These are phyloP conservation scores for Logfia minima DNA, from an alignment of 129 eudicot genomes.

Conservation along the genomic window DNA sequence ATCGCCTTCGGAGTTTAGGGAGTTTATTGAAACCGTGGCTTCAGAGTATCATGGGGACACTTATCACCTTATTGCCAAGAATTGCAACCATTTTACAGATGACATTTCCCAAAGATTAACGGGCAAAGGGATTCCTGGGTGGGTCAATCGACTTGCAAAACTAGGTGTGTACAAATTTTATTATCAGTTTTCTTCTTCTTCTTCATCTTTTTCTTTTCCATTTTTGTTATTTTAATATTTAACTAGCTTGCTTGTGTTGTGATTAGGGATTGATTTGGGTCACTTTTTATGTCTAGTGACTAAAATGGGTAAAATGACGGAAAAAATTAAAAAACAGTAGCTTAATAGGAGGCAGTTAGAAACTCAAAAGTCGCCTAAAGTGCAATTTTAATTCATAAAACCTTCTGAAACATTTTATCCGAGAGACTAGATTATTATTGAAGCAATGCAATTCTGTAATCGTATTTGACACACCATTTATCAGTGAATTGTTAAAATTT, in stretches of 20 bases:
- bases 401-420: neutral
- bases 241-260: neutral
- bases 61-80: conserved; percentile 73
- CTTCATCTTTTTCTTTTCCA: no score
- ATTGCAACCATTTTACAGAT: conserved; percentile 85
- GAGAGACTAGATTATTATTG: neutral
- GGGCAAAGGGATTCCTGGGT: conserved; percentile 66
- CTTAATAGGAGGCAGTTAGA: neutral
- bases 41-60: conserved; percentile 87
- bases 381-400: neutral
- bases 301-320: neutral
- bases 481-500: neutral
- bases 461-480: neutral
- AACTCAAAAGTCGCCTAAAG: neutral
- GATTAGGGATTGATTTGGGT: neutral
- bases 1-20: conserved; percentile 53
- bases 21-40: conserved; percentile 57
- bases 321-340: neutral
- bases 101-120: conserved; percentile 60
- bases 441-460: neutral
- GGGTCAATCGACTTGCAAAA: conserved; percentile 83
- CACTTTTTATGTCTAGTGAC: neutral
- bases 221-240: neutral
- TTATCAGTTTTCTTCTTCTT: neutral
- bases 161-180: conserved; percentile 44